Percentiles rank a stretch among this genome's conserved stretches.
Conservation (phyloP, 495 filamentous ascomycete species). For the Penicillium alfredii region DNA sequence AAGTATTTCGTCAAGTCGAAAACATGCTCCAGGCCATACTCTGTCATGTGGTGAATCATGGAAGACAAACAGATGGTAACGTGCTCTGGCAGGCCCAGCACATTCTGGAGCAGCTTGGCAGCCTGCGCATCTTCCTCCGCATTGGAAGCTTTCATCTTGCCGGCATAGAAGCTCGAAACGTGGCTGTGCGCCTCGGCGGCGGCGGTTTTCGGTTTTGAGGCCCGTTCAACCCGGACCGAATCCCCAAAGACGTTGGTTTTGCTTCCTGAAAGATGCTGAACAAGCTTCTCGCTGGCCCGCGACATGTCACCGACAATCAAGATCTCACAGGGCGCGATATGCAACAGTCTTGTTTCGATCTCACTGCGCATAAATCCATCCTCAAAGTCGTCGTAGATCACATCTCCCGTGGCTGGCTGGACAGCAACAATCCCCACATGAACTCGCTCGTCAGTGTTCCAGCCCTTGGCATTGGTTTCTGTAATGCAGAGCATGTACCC, state of each 20-base stretch:
- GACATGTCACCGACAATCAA: slow-evolving; percentile 91
- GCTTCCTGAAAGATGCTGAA: slow-evolving; percentile 83
- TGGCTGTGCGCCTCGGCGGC: slow-evolving; percentile 82
- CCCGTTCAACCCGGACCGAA: slow-evolving; percentile 73
- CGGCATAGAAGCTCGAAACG: slow-evolving; percentile 90
- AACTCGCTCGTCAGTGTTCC: slow-evolving; percentile 87
- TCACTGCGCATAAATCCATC: slow-evolving; percentile 98
- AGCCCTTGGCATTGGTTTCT: slow-evolving; percentile 78
- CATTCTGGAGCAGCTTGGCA: slow-evolving; percentile 69
- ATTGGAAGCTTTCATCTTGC: slow-evolving; percentile 63
- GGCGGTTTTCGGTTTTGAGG: slow-evolving; percentile 69
- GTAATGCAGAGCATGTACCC: slow-evolving; percentile 93
- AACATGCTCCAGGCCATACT: slow-evolving; percentile 93
- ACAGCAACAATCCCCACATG: slow-evolving; percentile 91
- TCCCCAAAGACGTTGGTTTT: slow-evolving; percentile 93
- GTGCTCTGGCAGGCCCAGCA: slow-evolving; percentile 75
- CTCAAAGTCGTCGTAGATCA: slow-evolving; percentile 94
- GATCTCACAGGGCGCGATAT: slow-evolving; percentile 94
- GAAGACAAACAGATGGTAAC: slow-evolving; percentile 90
- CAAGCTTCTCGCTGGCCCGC: slow-evolving; percentile 87
- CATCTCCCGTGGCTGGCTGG: slow-evolving; percentile 90
- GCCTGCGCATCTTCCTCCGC: slow-evolving; percentile 42
- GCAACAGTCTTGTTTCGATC: slow-evolving; percentile 86
- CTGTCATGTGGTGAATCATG: slow-evolving; percentile 91
- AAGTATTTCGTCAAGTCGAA: slow-evolving; percentile 98